phyloP scores from a whole-genome alignment of 1,284 basidiomycete genomes.

The Ustilago vetiveriae region DNA sequence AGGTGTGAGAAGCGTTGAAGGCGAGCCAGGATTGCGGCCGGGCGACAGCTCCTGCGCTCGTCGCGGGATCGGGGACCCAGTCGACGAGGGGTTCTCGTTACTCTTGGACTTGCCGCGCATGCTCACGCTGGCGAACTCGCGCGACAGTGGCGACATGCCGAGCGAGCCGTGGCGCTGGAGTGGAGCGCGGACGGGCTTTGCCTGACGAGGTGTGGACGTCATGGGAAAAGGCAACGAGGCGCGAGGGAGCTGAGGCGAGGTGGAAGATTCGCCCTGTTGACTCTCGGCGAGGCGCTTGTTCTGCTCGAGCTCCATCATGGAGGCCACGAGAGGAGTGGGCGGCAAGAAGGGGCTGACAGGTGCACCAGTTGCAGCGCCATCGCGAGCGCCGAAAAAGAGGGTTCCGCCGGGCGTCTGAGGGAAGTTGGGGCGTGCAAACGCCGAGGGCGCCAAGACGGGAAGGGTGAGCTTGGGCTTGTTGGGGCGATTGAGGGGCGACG shows the following conservation, averaged over 20 bases:
- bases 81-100: constrained; percentile 33
- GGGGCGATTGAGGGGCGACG: constrained; percentile 33
- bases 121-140: constrained; percentile 52
- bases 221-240: constrained; percentile 22
- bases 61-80: constrained; percentile 34
- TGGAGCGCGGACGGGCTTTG: constrained; percentile 25
- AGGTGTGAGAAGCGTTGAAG: constrained; percentile 47
- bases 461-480: constrained; percentile 40
- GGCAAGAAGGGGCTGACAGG: constrained; percentile 61
- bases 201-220: constrained; percentile 23
- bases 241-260: constrained; percentile 19
- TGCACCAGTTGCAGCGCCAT: constrained; percentile 56
- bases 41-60: constrained; percentile 28
- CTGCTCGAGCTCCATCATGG: constrained; percentile 49
- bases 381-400: constrained; percentile 53
- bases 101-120: constrained; percentile 46
- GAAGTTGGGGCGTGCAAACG: constrained; percentile 42
- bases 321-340: constrained; percentile 54
- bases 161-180: constrained; percentile 49
- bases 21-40: constrained; percentile 23
- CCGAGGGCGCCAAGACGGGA: constrained; percentile 26
- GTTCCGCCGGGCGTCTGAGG: constrained; percentile 58
- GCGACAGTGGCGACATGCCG: constrained; percentile 54
- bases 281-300: constrained; percentile 12
- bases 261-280: constrained; percentile 10